Percentiles rank a stretch among this genome's conserved stretches.
Conservation (phyloP, 352 stramenopile species). For the Phytopythium mirpurense region DNA sequence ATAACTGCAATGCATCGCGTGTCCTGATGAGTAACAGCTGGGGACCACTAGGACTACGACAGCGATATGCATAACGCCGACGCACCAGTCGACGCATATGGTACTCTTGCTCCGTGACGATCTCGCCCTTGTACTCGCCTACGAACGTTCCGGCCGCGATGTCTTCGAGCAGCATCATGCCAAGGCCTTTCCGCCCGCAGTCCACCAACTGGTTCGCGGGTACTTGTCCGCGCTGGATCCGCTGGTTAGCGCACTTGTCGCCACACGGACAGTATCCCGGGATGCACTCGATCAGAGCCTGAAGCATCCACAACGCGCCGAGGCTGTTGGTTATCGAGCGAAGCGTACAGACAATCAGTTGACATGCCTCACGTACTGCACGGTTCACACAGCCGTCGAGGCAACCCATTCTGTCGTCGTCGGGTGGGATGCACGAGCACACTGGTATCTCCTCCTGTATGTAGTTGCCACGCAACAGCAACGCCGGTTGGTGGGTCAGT, state of each 20-base stretch:
- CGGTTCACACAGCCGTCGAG: conserved; percentile 75
- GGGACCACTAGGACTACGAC: too few relatives aligned
- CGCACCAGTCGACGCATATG: conserved; percentile 66
- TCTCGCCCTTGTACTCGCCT: conserved; percentile 81
- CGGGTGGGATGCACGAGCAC: conserved; percentile 42
- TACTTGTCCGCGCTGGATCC: conserved; percentile 64
- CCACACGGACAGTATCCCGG: conserved; percentile 52
- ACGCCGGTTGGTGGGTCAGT: neutral
- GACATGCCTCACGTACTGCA: conserved; percentile 24
- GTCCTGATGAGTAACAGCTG: too few relatives aligned
- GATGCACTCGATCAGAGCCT: conserved; percentile 71
- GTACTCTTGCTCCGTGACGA: conserved; percentile 82
- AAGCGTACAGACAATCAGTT: neutral
- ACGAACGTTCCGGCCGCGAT: conserved; percentile 63
- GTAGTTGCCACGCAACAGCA: neutral
- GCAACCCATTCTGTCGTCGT: conserved; percentile 39
- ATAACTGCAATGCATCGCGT: too few relatives aligned
- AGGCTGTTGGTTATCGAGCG: neutral
- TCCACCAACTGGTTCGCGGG: conserved; percentile 40
- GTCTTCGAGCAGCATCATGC: conserved; percentile 38
- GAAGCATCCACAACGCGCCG: neutral
- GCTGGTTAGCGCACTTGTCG: conserved; percentile 66
- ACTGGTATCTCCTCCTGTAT: conserved; percentile 63
- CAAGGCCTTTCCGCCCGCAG: conserved; percentile 62
- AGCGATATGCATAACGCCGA: neutral